Base-by-base conservation (phyloP, 768 basidiomycete genomes). In the Hydnum rufescens region DNA sequence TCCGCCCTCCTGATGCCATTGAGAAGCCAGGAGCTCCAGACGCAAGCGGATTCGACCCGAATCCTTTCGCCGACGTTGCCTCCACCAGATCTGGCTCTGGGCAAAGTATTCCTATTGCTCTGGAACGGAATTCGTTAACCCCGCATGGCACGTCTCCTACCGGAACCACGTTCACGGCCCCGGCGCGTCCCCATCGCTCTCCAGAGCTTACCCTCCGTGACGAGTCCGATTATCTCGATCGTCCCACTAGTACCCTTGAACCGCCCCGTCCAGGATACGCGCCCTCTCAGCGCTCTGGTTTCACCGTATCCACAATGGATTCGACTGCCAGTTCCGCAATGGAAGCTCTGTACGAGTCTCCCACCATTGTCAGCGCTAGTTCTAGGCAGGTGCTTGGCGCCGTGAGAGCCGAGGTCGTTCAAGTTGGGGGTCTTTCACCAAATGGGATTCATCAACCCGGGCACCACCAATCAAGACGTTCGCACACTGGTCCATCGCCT, bases 21-120 rank as follows among this genome's bases (percentile, higher is more conserved):
- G 32, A 50, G 4, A 44, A 42, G 13, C 25, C 51, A 2, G 32
- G 53, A 23, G 22, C 26, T n/a, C 18, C n/a, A 13, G n/a, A 30
- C 46, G 31, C 48, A 18, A n/a, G n/a, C n/a, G n/a, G n/a, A n/a
- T n/a, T n/a, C n/a, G n/a, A n/a, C n/a, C n/a, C n/a, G n/a, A 54
- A 56, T 29, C 55, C 55, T 5, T 56, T 56, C 49, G 42, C 19
- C 28, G 55, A 56, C 19, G 3, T 49, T n/a, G 54, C 55, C 25
- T 46, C 32, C 32, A 36, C 52, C 22, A 19, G 29, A 16, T 52
- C 55, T 16, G 44, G 44, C 16, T 47, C 44, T 13, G 16, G 13
- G 8, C 44, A 47, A 26, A 28, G 16, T 26, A 47, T 47, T 28
- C 44, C 44, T 8, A 50, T 32, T 18, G 49, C 16, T 30, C n/a